phyloP scores from a whole-genome alignment of 2,329 filamentous ascomycete species.

The Ophiosphaerella korrae region DNA sequence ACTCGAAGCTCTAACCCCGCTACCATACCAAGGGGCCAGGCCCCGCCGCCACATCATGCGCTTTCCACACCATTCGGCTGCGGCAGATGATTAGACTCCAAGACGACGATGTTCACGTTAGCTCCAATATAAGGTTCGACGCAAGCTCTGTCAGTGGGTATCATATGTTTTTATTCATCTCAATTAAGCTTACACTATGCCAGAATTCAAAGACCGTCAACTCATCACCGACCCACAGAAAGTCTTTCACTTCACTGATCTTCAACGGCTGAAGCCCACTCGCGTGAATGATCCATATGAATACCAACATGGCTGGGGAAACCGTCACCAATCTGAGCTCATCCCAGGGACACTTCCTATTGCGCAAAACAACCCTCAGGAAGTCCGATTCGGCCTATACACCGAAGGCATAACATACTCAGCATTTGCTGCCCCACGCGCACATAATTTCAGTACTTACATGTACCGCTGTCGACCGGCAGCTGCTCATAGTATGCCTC shows the following conservation, averaged over 20 bases:
- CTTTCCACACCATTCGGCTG: slow-evolving; percentile 34
- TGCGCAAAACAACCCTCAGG: slow-evolving; percentile 51
- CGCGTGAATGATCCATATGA: slow-evolving; percentile 47
- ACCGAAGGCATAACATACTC: slow-evolving; percentile 54
- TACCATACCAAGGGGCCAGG: slow-evolving; percentile 21
- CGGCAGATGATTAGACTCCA: slow-evolving; percentile 34
- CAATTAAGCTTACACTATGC: slow-evolving; percentile 24
- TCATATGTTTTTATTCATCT: slow-evolving; percentile 2
- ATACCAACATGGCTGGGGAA: slow-evolving; percentile 47
- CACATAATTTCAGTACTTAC: slow-evolving; percentile 51
- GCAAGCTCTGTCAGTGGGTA: slow-evolving; percentile 12
- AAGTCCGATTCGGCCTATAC: slow-evolving; percentile 52
- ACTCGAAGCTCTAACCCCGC: slow-evolving; percentile 31
- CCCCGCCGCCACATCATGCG: slow-evolving; percentile 42
- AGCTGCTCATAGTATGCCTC: slow-evolving; percentile 47
- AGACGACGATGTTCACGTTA: slow-evolving; percentile 18
- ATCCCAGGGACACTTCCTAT: slow-evolving; percentile 52
- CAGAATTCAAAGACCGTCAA: slow-evolving; percentile 42
- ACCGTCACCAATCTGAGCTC: slow-evolving; percentile 48
- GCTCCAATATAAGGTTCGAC: slow-evolving; percentile 36
- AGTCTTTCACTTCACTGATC: slow-evolving; percentile 47
- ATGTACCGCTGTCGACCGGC: slow-evolving; percentile 53
- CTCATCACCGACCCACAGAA: slow-evolving; percentile 45
- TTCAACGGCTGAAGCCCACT: slow-evolving; percentile 46
- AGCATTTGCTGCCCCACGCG: slow-evolving; percentile 51